Percentiles rank a stretch among this genome's conserved stretches.
phyloP scores from a whole-genome alignment of 2,329 filamentous ascomycete genomes.

The Phyllosticta capitalensis region DNA sequence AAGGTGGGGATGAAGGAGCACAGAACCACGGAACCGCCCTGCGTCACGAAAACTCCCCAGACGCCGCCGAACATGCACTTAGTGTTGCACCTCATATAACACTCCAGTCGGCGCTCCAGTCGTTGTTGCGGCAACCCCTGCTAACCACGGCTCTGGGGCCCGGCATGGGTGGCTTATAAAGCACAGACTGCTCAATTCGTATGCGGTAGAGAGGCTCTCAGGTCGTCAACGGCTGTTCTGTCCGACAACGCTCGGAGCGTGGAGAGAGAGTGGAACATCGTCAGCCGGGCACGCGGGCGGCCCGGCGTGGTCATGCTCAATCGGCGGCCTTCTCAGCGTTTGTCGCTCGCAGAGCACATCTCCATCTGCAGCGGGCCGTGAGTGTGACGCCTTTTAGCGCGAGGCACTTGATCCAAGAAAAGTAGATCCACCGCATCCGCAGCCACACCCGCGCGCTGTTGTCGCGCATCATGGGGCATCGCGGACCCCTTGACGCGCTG shows the following conservation, averaged over 20 bases:
- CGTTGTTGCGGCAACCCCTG: neutral
- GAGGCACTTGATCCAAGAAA: constrained; percentile 7
- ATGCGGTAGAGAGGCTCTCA: neutral
- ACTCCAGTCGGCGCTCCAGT: too few species aligned
- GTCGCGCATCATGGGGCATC: neutral
- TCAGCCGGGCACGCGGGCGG: neutral
- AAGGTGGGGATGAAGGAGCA: neutral
- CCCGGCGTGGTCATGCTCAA: neutral
- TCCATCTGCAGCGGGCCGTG: neutral
- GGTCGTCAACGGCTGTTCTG: neutral
- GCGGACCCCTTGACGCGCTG: neutral
- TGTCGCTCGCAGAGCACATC: neutral
- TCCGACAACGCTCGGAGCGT: neutral
- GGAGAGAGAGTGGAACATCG: neutral
- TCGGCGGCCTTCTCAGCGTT: neutral
- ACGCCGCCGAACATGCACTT: too few species aligned
- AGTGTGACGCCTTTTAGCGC: neutral
- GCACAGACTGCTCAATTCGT: too few species aligned
- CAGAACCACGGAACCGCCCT: too few species aligned
- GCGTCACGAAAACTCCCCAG: too few species aligned
- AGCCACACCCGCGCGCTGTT: constrained; percentile 7
- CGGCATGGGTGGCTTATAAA: too few species aligned
- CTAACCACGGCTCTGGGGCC: neutral
- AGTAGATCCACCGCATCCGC: constrained; percentile 7
- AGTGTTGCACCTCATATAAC: too few species aligned